These are phyloP conservation scores for Salpingoeca rosetta DNA, from an alignment of 78 protist genomes.

Conservation along the genomic window DNA sequence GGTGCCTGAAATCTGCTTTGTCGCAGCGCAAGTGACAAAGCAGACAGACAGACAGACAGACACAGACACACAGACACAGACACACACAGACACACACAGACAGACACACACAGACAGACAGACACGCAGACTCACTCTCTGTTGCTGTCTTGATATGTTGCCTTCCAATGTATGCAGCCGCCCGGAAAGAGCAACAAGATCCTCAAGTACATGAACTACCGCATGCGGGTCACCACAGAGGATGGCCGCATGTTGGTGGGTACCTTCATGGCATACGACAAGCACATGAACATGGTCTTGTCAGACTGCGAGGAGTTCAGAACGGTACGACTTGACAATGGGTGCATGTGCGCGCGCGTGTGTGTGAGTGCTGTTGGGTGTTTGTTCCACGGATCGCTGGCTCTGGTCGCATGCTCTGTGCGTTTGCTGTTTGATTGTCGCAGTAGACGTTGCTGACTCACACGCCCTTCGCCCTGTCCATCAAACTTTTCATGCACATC, in stretches of 20 bases:
- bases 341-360: no score
- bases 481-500: neutral
- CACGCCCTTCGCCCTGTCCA: neutral
- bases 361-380: no score
- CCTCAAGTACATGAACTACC: conserved; percentile 67
- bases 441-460: neutral
- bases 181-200: conserved; percentile 63
- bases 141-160: neutral
- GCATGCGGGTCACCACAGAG: conserved; percentile 74
- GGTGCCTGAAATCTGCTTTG: no score
- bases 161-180: neutral
- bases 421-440: no score
- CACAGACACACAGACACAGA: no score
- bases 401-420: no score
- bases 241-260: conserved; percentile 86
- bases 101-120: neutral
- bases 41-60: no score
- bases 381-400: no score
- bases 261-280: conserved; percentile 92
- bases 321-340: conserved; percentile 31
- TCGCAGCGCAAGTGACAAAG: no score
- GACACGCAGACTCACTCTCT: neutral
- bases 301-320: conserved; percentile 89
- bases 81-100: neutral
- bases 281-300: conserved; percentile 94